Conservation (phyloP, 495 filamentous ascomycete species). For the Podospora pseudoanserina region DNA sequence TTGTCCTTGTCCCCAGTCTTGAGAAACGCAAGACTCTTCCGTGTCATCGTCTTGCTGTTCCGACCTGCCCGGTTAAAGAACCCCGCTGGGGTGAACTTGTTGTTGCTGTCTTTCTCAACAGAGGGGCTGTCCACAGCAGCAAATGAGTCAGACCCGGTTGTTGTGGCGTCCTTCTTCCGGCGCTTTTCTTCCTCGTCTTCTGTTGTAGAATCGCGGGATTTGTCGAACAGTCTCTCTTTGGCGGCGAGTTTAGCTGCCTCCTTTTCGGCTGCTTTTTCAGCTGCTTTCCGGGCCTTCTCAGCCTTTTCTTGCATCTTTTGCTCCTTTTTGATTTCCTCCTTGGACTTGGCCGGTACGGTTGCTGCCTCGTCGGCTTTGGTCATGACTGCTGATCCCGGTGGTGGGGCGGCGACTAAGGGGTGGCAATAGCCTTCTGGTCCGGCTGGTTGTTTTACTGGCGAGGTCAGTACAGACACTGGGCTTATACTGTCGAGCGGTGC, state of each 20-base stretch:
- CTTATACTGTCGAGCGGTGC: constrained; percentile 45
- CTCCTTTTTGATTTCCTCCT: constrained; percentile 55
- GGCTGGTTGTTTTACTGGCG: constrained; percentile 25
- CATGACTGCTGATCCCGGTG: constrained; percentile 29
- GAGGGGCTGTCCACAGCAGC: constrained; percentile 1
- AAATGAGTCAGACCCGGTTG: not conserved
- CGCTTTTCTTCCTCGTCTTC: constrained; percentile 40
- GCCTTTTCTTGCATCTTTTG: constrained; percentile 58
- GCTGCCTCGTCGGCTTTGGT: constrained; percentile 28
- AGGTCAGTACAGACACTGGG: constrained; percentile 3
- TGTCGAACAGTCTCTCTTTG: constrained; percentile 32
- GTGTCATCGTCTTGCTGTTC: constrained; percentile 44
- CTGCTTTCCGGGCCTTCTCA: constrained; percentile 63
- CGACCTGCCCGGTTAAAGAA: constrained; percentile 39
- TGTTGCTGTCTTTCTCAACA: constrained; percentile 9
- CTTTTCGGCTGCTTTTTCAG: constrained; percentile 60
- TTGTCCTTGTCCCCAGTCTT: constrained; percentile 33
- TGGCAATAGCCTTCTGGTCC: constrained; percentile 27
- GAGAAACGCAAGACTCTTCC: constrained; percentile 49
- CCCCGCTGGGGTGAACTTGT: constrained; percentile 16
- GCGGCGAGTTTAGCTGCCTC: constrained; percentile 62
- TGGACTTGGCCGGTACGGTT: constrained; percentile 44
- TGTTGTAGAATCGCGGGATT: constrained; percentile 34
- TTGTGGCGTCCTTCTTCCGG: constrained; percentile 31
- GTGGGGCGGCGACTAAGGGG: constrained; percentile 29